Percentiles rank a stretch among this genome's conserved stretches.
phyloP scores from a whole-genome alignment of 495 filamentous ascomycete genomes.

The Podospora didyma region DNA sequence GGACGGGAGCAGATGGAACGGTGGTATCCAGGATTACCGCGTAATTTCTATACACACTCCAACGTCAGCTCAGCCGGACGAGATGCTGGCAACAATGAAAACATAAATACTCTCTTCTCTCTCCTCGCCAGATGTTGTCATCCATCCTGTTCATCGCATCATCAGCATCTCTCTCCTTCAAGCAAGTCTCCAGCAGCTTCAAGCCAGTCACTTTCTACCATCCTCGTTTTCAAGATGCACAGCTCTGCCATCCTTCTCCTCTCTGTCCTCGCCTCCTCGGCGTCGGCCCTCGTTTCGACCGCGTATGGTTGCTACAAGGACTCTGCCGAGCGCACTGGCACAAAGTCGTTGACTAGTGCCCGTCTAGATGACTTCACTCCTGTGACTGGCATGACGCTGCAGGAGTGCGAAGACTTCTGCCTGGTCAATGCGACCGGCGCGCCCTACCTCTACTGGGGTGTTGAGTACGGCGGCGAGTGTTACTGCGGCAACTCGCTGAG shows the following conservation, averaged over 20 bases:
- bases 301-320: slow-evolving; percentile 27
- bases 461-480: slow-evolving; percentile 59
- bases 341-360: slow-evolving; percentile 8
- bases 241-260: slow-evolving; percentile 4
- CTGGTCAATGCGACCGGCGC: not conserved
- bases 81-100: not conserved
- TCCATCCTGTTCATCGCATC: not conserved
- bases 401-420: slow-evolving; percentile 24
- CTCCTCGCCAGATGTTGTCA: not conserved
- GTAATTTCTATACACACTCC: too few species aligned
- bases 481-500: slow-evolving; percentile 53
- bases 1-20: too few species aligned
- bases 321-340: not conserved
- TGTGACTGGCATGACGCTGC: slow-evolving; percentile 19
- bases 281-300: not conserved
- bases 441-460: slow-evolving; percentile 10
- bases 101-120: not conserved
- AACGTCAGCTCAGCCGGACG: too few species aligned
- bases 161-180: not conserved
- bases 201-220: not conserved
- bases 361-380: not conserved
- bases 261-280: slow-evolving; percentile 8
- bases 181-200: not conserved
- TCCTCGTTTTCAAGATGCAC: not conserved
- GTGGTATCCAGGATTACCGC: too few species aligned